Evolutionary conservation across 352 stramenopile genomes (phyloP), one percentile per base, ranked within the genome.

Genomic region (Phytopythium litorale): DNA sequence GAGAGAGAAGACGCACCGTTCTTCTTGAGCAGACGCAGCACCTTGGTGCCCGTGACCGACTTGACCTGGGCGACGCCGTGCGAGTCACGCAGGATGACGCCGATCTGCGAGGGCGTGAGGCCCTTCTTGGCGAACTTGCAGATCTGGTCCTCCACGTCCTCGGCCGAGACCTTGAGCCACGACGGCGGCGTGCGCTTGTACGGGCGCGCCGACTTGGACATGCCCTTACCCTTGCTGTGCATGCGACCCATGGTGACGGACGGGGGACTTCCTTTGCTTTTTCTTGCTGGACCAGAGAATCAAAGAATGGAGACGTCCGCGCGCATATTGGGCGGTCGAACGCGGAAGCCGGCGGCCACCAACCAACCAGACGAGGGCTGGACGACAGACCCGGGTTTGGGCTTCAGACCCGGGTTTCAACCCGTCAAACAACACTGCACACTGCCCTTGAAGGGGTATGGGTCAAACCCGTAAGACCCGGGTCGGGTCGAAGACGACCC

Each of bases 121-220:
- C 97, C 97, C 89, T 99, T 99, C 91, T 99, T 99, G 73, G 97
- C 97, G 64, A 99, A 97, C 86, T 99, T 99, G 96, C 97, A 99
- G 59, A 99, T 97, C 68, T 99, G 96, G 60, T 99, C 96, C 75
- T 99, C 97, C 32, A 99, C 97, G 73, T 99, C 96, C 58, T 92
- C 81, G 40, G 95, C 40, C 57, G 94, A 96, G 67, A 98, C 89
- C 87, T 99, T 99, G 63, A 98, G 87, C 98, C 98, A 99, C 69
- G 96, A 98, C 53, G 97, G 96, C 62, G 98, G 96, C 69, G 96
- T 97, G 78, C 98, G 94, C 88, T 99, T 99, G 97, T 99, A 99
- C 63, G 98, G 97, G 70, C 91, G 88, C 82, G 97, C 97, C 73
- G 96, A 99, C 81, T 98, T 98, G 73, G 96, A 98, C 86, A 99